These are phyloP conservation scores for Xylariaceae sp. DNA, from an alignment of 2,329 filamentous ascomycete genomes.

Conservation along the genomic window DNA sequence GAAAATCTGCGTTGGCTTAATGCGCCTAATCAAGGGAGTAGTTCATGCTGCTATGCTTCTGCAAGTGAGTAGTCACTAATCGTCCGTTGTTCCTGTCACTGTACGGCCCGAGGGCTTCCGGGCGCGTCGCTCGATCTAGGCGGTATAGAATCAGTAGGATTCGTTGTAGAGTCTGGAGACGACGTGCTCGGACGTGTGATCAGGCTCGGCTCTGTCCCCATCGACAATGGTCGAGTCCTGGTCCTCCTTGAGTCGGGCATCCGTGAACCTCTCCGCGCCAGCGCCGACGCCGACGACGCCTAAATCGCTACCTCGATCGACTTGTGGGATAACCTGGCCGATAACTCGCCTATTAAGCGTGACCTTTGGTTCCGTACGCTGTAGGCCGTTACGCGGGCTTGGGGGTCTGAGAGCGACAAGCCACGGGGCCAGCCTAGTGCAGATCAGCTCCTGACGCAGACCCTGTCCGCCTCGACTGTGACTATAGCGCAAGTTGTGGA, in stretches of 20 bases:
- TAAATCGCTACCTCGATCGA: no score
- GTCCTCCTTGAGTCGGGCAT: conserved; percentile 11
- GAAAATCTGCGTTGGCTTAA: background rate
- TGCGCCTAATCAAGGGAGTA: conserved; percentile 25
- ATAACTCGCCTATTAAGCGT: background rate
- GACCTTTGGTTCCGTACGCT: conserved; percentile 16
- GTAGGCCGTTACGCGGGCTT: no score
- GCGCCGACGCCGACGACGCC: no score
- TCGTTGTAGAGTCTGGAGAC: background rate
- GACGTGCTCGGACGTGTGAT: background rate
- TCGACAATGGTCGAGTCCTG: conserved; percentile 2
- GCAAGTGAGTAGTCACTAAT: no score
- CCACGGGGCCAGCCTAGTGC: no score
- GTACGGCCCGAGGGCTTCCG: conserved; percentile 6
- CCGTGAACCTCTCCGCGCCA: conserved; percentile 2
- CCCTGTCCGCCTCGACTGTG: no score
- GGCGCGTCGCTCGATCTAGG: conserved; percentile 12
- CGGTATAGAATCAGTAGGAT: background rate
- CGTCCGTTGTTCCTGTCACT: conserved; percentile 23
- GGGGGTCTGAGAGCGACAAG: no score
- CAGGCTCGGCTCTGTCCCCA: background rate
- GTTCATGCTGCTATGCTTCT: conserved; percentile 26
- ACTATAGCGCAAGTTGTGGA: no score
- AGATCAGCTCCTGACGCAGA: no score
- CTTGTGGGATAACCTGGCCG: no score